Conservation (phyloP, 2,329 filamentous ascomycete species). For the Polytolypa hystricis region DNA sequence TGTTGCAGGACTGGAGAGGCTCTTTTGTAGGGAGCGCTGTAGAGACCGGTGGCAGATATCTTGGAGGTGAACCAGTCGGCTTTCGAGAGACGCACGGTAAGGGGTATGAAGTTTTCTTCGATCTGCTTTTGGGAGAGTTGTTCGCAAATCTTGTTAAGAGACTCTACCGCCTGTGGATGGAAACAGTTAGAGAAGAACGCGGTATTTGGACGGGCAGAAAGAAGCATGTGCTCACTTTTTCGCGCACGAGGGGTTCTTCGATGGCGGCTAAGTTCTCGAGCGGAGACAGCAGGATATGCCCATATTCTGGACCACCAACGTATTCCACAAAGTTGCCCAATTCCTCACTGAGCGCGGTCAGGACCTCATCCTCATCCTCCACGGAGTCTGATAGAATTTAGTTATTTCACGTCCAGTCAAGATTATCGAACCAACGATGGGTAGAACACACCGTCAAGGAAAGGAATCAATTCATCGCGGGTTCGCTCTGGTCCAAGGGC, state of each 20-base stretch:
- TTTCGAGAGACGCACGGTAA: slow-evolving; percentile 91
- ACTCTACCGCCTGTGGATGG: slow-evolving; percentile 73
- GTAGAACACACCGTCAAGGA: slow-evolving; percentile 78
- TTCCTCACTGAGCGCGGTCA: slow-evolving; percentile 94
- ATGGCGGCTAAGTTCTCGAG: slow-evolving; percentile 97
- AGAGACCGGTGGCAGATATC: slow-evolving; percentile 93
- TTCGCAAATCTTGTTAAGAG: slow-evolving; percentile 96
- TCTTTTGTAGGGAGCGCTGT: slow-evolving; percentile 86
- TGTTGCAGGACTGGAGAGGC: slow-evolving; percentile 81
- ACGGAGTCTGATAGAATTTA: slow-evolving; percentile 67
- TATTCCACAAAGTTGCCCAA: slow-evolving; percentile 95
- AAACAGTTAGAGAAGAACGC: slow-evolving; percentile 2
- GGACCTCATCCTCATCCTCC: slow-evolving; percentile 96
- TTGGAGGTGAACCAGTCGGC: slow-evolving; percentile 99
- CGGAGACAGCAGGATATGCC: slow-evolving; percentile 90
- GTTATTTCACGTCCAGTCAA: slow-evolving; percentile 1
- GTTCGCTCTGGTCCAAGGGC: slow-evolving; percentile 93
- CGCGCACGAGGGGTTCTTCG: slow-evolving; percentile 91
- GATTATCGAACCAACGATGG: background rate
- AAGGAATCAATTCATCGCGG: slow-evolving; percentile 95
- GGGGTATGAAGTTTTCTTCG: slow-evolving; percentile 93
- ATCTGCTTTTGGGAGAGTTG: slow-evolving; percentile 85
- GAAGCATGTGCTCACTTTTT: slow-evolving; percentile 59
- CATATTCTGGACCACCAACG: slow-evolving; percentile 85
- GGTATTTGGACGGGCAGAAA: background rate